Percentiles rank a stretch among this genome's conserved stretches.
phyloP scores from a whole-genome alignment of 202 grass and related monocot species.

The Zoysia matrella region DNA sequence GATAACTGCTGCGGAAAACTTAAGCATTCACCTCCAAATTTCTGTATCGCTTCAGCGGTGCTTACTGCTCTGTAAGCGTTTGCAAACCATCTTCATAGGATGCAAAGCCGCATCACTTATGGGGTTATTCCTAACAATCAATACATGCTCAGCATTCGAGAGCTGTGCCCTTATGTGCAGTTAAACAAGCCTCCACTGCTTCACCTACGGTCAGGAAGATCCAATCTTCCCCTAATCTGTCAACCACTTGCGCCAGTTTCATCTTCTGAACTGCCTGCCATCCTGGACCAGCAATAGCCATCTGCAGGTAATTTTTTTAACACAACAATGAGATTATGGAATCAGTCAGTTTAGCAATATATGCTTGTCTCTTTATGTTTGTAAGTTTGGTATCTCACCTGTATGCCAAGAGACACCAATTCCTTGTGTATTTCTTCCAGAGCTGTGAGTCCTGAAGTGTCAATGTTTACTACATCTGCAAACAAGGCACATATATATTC shows the following conservation, averaged over 20 bases:
- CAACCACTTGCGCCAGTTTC: constrained; percentile 68
- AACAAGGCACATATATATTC: constrained; percentile 1
- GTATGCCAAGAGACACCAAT: constrained; percentile 56
- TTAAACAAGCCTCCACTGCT: constrained; percentile 70
- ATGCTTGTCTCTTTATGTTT: background rate
- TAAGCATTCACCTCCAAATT: background rate
- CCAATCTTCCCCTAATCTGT: constrained; percentile 65
- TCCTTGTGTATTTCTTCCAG: constrained; percentile 78
- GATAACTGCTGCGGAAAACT: background rate
- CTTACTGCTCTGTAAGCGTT: background rate
- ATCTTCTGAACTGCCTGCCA: constrained; percentile 90
- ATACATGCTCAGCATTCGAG: constrained; percentile 33
- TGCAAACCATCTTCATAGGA: constrained; percentile 28
- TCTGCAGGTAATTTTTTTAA: constrained; percentile 46
- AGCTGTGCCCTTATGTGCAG: constrained; percentile 50
- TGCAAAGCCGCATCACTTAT: constrained; percentile 26
- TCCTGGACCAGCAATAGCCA: constrained; percentile 72
- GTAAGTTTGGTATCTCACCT: constrained; percentile 49
- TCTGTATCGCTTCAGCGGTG: background rate
- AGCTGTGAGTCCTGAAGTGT: constrained; percentile 76
- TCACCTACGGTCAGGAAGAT: constrained; percentile 86
- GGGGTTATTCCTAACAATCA: constrained; percentile 19
- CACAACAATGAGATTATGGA: constrained; percentile 3
- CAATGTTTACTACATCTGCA: constrained; percentile 86
- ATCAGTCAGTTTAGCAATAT: background rate